Conservation (phyloP, 768 basidiomycete genomes). For the Mycena filopes region DNA sequence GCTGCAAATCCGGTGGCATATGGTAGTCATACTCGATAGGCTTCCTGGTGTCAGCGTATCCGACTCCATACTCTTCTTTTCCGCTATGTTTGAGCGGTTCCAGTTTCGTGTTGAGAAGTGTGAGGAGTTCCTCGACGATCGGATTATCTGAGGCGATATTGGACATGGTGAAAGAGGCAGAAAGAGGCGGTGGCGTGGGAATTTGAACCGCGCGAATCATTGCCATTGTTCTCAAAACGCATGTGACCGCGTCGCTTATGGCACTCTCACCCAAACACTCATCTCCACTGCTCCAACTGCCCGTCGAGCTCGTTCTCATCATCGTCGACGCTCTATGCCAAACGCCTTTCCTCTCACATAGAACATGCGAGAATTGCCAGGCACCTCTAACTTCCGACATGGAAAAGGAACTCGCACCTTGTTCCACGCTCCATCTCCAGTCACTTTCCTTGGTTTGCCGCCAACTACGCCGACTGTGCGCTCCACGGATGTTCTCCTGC, state of each 20-base stretch:
- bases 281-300: slow-evolving; percentile 8
- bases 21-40: slow-evolving; percentile 20
- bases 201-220: background rate
- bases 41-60: background rate
- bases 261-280: too few species aligned
- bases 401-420: too few species aligned
- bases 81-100: background rate
- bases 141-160: background rate
- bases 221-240: background rate
- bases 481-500: slow-evolving; percentile 9
- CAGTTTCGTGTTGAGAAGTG: background rate
- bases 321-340: background rate
- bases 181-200: background rate
- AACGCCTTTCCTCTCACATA: too few species aligned
- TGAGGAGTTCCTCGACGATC: background rate
- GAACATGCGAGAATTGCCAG: too few species aligned
- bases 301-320: slow-evolving; percentile 20
- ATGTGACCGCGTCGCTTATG: slow-evolving; percentile 4
- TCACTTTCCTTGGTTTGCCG: slow-evolving; percentile 10
- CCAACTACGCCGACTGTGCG: slow-evolving; percentile 8
- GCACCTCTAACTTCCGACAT: too few species aligned
- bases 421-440: slow-evolving; percentile 6
- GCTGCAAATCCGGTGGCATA: slow-evolving; percentile 10
- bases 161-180: too few species aligned
- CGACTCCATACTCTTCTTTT: background rate